Percentiles rank a stretch among this genome's conserved stretches.
Conservation (phyloP, 2,329 filamentous ascomycete genomes). For the Apiospora pterosperma region DNA sequence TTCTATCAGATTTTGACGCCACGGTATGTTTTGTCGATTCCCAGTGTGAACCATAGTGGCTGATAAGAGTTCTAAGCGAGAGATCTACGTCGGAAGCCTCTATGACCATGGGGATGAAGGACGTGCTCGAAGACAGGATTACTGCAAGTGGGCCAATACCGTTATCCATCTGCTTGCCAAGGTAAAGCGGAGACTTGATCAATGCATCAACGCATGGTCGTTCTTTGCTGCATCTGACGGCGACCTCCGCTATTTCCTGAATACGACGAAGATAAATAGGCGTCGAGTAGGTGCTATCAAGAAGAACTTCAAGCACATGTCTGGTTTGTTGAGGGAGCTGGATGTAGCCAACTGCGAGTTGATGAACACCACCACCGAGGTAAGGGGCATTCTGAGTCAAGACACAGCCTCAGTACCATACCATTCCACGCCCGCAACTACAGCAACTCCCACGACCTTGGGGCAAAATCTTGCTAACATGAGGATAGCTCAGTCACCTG, state of each 20-base stretch:
- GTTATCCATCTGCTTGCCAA: neutral
- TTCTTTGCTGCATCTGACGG: neutral
- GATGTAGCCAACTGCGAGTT: neutral
- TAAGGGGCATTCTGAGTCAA: neutral
- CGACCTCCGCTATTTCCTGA: neutral
- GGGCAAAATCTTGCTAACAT: neutral
- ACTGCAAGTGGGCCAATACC: neutral
- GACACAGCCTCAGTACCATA: too few relatives aligned
- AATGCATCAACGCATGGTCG: neutral
- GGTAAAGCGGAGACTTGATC: neutral
- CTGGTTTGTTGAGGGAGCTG: neutral
- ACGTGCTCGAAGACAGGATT: neutral
- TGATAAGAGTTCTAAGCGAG: neutral
- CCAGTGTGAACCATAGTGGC: neutral
- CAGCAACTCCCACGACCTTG: neutral
- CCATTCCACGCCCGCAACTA: too few relatives aligned
- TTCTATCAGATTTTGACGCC: neutral
- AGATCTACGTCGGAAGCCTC: neutral
- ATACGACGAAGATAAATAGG: neutral
- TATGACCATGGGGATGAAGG: neutral
- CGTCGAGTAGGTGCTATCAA: neutral
- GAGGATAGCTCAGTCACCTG: neutral
- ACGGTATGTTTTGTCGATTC: neutral
- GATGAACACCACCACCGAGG: neutral
- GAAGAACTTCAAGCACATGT: neutral